A percentile compares a stretch with the other conserved stretches of the same genome.
Evolutionary conservation across 495 filamentous ascomycete genomes (phyloP).

Genomic region (Podospora tetraspora): DNA sequence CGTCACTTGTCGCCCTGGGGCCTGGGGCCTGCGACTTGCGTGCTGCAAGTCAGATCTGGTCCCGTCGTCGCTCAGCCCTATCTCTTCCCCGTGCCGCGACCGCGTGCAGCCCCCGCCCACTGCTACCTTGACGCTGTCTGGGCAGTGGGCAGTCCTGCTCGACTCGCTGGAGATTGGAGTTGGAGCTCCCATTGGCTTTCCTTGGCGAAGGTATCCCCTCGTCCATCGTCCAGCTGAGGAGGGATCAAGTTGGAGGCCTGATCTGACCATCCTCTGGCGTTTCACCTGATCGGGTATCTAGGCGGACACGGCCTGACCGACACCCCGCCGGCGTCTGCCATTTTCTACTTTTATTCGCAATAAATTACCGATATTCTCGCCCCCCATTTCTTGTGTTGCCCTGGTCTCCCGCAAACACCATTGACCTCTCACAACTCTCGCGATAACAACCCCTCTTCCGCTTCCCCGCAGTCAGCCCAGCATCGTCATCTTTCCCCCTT

Average conservation of each 20-base stretch:
- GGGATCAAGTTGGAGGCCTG: background rate
- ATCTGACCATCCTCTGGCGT: background rate
- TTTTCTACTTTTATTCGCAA: background rate
- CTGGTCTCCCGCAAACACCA: background rate
- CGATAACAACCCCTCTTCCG: background rate
- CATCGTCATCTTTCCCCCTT: background rate
- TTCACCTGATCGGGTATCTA: background rate
- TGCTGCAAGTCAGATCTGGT: slow-evolving; percentile 6
- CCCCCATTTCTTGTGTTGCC: background rate
- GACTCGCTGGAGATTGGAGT: background rate
- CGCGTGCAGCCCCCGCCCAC: background rate
- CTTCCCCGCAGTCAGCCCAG: background rate
- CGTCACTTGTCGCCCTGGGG: background rate
- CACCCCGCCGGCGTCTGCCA: background rate
- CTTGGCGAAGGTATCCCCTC: background rate
- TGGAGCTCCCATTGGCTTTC: background rate
- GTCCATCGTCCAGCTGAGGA: background rate
- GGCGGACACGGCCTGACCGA: background rate
- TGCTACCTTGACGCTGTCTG: background rate
- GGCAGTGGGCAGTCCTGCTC: background rate
- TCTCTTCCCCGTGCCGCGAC: slow-evolving; percentile 1
- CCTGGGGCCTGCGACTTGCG: background rate
- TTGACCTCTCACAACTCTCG: background rate
- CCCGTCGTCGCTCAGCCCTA: slow-evolving; percentile 6
- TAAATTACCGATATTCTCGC: background rate